phyloP scores from a whole-genome alignment of 2,329 filamentous ascomycete species.

The Alternaria solani region DNA sequence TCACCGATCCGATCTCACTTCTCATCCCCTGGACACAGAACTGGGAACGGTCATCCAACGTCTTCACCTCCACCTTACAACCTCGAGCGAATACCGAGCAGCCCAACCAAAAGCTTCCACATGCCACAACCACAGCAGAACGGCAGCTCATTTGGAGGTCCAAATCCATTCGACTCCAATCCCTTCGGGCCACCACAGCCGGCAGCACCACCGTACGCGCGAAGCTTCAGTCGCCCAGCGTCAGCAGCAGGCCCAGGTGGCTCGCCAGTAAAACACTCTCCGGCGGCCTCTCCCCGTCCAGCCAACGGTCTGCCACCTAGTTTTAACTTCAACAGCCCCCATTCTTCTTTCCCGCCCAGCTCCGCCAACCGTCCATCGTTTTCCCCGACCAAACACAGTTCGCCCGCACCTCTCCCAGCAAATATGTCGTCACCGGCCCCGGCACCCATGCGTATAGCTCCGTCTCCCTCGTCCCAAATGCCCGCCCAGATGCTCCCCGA shows the following conservation, averaged over 20 bases:
- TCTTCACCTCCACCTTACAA: conserved; percentile 48
- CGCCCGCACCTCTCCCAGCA: conserved; percentile 45
- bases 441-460: conserved; percentile 36
- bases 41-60: conserved; percentile 30
- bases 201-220: conserved; percentile 27
- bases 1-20: conserved; percentile 36
- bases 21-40: conserved; percentile 30
- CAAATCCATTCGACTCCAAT: conserved; percentile 25
- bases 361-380: conserved; percentile 44
- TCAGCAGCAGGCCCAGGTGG: conserved; percentile 38
- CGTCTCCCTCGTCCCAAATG: conserved; percentile 40
- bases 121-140: conserved; percentile 37
- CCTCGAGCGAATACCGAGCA: conserved; percentile 33
- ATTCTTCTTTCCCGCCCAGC: conserved; percentile 56
- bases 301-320: conserved; percentile 41
- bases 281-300: conserved; percentile 46
- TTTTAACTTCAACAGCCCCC: conserved; percentile 54
- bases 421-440: conserved; percentile 46
- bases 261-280: conserved; percentile 49
- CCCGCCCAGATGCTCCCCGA: conserved; percentile 46
- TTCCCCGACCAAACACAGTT: conserved; percentile 52
- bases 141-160: conserved; percentile 34
- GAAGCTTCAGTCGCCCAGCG: conserved; percentile 43
- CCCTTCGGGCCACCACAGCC: conserved; percentile 34
- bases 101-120: conserved; percentile 38